These are phyloP conservation scores for Talaromyces sp. DNA, from an alignment of 2,329 filamentous ascomycete species.

Conservation along the genomic window DNA sequence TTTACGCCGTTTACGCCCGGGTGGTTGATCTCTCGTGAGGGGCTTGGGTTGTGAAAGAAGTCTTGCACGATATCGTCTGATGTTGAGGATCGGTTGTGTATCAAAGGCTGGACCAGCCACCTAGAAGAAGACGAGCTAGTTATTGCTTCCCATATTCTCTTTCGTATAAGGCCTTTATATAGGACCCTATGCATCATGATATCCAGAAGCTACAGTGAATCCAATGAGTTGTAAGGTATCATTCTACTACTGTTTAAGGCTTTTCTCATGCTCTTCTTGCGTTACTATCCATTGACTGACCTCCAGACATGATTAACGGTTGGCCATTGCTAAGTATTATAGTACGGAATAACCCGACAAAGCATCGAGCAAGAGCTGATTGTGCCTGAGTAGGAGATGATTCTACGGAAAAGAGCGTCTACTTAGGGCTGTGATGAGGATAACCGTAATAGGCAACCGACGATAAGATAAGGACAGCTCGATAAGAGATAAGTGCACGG, in stretches of 20 bases:
- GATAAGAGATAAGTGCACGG: slow-evolving; percentile 26
- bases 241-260: too few relatives aligned
- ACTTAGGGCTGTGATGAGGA: slow-evolving; percentile 7
- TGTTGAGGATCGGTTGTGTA: background rate
- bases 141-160: background rate
- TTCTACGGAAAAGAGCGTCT: too few relatives aligned
- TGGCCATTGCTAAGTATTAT: background rate
- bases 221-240: background rate
- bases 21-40: background rate
- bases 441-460: background rate
- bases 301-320: background rate
- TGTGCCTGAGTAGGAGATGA: background rate
- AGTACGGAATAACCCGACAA: background rate
- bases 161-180: background rate
- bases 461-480: slow-evolving; percentile 33
- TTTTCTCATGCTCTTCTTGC: too few relatives aligned
- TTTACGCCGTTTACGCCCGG: background rate
- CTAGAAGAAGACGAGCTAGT: background rate
- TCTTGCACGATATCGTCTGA: background rate
- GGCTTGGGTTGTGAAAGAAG: background rate
- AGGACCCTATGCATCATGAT: background rate
- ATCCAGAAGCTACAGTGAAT: background rate
- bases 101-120: background rate
- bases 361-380: background rate
- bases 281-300: background rate